Evolutionary conservation across 371 early-diverging fungal species (phyloP).

Genomic region (Gilbertella persicaria): DNA sequence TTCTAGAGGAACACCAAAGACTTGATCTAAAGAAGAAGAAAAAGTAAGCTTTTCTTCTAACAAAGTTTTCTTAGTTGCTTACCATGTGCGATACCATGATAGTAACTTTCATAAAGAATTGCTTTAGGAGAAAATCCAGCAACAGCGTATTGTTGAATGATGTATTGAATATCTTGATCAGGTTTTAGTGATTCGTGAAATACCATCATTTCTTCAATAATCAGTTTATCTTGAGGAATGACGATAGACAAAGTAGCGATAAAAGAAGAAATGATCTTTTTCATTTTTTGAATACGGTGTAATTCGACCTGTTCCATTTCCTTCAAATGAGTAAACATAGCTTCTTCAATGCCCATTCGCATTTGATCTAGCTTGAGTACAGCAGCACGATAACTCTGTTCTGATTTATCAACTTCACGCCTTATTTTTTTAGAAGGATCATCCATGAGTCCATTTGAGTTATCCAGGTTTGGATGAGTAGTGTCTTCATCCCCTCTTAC

Average conservation of each 20-base stretch:
- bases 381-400: constrained; percentile 61
- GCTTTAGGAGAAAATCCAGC: constrained; percentile 73
- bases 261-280: constrained; percentile 58
- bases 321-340: constrained; percentile 65
- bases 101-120: constrained; percentile 67
- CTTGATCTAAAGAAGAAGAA: constrained; percentile 52
- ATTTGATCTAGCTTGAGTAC: constrained; percentile 67
- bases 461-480: constrained; percentile 14
- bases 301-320: constrained; percentile 62
- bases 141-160: constrained; percentile 75
- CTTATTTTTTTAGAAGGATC: constrained; percentile 57
- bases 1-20: constrained; percentile 76
- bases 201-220: constrained; percentile 66
- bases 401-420: constrained; percentile 65
- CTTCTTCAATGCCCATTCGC: constrained; percentile 71
- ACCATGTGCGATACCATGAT: constrained; percentile 66
- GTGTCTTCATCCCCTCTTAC: constrained; percentile 34
- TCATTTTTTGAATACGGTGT: constrained; percentile 53
- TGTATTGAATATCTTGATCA: constrained; percentile 73
- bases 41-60: too few relatives aligned
- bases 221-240: constrained; percentile 58
- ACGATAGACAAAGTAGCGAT: constrained; percentile 59
- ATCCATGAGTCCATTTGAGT: too few relatives aligned
- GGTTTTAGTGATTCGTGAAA: constrained; percentile 77
- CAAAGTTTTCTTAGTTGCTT: too few relatives aligned